Conservation (phyloP, 345 rosid genomes). For the Bruguiera sexangula region DNA sequence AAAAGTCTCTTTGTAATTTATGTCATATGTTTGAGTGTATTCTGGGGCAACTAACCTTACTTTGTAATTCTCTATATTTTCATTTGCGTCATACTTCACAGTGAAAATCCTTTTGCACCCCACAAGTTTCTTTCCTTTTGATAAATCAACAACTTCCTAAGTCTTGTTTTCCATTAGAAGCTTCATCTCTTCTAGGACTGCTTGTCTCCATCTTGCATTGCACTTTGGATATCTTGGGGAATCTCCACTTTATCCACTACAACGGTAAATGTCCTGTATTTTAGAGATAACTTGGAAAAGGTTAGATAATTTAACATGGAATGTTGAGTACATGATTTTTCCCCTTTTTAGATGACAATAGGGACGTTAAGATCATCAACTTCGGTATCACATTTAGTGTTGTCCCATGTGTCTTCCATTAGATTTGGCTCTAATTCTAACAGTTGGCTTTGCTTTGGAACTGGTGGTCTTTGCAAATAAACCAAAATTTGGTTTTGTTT, state of each 20-base stretch:
- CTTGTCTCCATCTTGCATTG: not conserved
- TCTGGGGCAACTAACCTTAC: not conserved
- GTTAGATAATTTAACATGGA: not conserved
- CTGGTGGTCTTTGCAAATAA: not conserved
- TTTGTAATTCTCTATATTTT: not conserved
- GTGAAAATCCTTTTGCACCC: not conserved
- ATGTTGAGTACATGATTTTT: not conserved
- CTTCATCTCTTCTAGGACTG: not conserved
- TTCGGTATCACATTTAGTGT: not conserved
- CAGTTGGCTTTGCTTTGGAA: not conserved
- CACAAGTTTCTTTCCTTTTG: not conserved
- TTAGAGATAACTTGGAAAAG: not conserved
- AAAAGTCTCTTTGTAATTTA: not conserved
- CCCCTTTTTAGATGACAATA: not conserved
- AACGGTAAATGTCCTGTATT: not conserved
- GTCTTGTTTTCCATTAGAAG: not conserved
- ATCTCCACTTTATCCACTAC: not conserved
- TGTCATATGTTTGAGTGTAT: not conserved
- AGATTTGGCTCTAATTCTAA: not conserved
- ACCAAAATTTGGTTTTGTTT: not conserved
- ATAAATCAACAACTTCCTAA: not conserved
- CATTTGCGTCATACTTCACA: not conserved
- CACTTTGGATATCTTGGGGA: not conserved
- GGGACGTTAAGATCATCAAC: not conserved
- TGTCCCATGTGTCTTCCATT: not conserved